Percentiles rank a stretch among this genome's conserved stretches.
Evolutionary conservation across 257 asterid species (phyloP).

Genomic region (Anisodus tanguticus): DNA sequence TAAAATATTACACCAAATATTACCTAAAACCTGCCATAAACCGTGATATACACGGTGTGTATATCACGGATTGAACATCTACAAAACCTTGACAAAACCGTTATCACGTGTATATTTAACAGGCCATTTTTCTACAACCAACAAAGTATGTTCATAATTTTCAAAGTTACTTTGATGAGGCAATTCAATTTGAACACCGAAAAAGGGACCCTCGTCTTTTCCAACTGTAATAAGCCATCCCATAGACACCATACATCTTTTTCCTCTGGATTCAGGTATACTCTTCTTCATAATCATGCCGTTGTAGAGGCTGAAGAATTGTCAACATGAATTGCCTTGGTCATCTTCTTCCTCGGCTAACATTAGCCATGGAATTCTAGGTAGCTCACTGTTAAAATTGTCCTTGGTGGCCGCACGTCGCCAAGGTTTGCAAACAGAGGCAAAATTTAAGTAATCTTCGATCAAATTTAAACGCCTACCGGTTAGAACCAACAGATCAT

Average conservation of each 20-base stretch:
- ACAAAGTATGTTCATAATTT: no score
- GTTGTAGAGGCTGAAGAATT: background rate
- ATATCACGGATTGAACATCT: no score
- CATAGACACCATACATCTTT: background rate
- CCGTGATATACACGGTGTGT: no score
- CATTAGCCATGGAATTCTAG: background rate
- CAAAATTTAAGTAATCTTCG: background rate
- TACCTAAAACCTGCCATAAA: no score
- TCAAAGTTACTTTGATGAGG: no score
- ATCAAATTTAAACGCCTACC: background rate
- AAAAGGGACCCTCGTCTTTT: no score
- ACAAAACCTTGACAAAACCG: no score
- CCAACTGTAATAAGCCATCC: no score
- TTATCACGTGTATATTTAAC: no score
- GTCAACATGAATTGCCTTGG: background rate
- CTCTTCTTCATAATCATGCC: background rate
- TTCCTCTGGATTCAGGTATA: background rate
- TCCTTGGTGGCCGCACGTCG: background rate
- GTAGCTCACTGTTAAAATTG: background rate
- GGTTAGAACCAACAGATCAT: background rate
- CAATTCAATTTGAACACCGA: no score
- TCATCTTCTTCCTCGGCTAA: background rate
- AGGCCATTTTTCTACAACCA: no score
- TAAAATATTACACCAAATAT: no score
- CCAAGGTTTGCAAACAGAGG: background rate